Evolutionary conservation across 2,329 filamentous ascomycete genomes (phyloP).

Genomic region (Cercospora nicotianae): DNA sequence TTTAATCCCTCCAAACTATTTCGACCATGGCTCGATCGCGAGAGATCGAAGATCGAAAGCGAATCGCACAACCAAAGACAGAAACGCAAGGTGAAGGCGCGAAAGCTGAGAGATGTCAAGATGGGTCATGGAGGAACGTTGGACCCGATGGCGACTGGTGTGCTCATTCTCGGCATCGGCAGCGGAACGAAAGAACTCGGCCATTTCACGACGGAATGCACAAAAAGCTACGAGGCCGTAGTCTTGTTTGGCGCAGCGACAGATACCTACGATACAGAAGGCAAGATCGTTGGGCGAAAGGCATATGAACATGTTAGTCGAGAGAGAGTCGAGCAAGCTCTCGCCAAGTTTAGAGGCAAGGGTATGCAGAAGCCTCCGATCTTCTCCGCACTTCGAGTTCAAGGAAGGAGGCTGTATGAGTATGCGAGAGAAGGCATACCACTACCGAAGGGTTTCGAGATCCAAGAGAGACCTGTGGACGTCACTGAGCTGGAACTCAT

Average conservation of each 20-base stretch:
- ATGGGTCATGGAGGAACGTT: conserved; percentile 95
- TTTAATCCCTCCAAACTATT: conserved; percentile 83
- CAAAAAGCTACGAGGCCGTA: conserved; percentile 88
- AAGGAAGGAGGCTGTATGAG: conserved; percentile 93
- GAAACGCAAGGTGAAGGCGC: conserved; percentile 49
- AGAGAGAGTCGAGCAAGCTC: conserved; percentile 72
- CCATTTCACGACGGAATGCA: conserved; percentile 74
- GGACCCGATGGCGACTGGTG: conserved; percentile 89
- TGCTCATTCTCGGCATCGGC: conserved; percentile 85
- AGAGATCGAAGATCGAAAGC: conserved; percentile 56
- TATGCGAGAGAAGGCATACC: conserved; percentile 88
- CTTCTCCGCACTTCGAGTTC: conserved; percentile 88
- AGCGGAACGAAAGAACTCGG: conserved; percentile 80
- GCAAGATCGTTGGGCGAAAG: conserved; percentile 75
- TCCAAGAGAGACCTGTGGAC: conserved; percentile 75
- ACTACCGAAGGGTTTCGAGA: conserved; percentile 70
- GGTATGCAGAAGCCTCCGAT: conserved; percentile 89
- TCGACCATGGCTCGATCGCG: conserved; percentile 69
- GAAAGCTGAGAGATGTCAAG: conserved; percentile 71
- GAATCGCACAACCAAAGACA: conserved; percentile 62
- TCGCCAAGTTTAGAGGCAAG: conserved; percentile 74
- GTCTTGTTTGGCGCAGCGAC: conserved; percentile 90
- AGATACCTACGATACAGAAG: conserved; percentile 85
- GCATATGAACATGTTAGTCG: conserved; percentile 79
- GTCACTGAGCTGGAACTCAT: conserved; percentile 75